phyloP scores from a whole-genome alignment of 257 asterid genomes.

The Verbascum thapsus region DNA sequence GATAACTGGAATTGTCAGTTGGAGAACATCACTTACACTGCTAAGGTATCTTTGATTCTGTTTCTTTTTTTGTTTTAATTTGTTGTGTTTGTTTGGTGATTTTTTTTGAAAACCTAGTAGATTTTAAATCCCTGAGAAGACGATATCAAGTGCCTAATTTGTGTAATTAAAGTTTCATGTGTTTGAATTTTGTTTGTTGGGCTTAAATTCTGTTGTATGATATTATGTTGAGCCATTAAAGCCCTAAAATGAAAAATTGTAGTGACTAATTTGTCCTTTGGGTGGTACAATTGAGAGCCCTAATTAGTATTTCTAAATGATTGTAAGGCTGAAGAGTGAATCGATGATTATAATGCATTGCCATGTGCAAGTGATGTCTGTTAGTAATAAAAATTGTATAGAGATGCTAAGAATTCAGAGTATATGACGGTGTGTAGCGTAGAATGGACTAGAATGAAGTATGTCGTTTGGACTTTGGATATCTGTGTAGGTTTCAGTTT shows the following conservation, averaged over 20 bases:
- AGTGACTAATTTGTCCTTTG: not conserved
- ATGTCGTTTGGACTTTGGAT: not conserved
- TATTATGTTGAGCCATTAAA: not conserved
- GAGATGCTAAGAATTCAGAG: not conserved
- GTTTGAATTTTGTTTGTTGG: too few relatives aligned
- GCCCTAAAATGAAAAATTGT: not conserved
- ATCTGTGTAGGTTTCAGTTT: not conserved
- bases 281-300: not conserved
- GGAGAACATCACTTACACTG: slow-evolving; percentile 58
- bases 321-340: not conserved
- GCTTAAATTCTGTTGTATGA: not conserved
- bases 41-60: slow-evolving; percentile 42
- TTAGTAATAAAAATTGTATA: not conserved
- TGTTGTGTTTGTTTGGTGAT: slow-evolving; percentile 6
- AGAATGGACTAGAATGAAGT: not conserved
- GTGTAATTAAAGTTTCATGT: too few relatives aligned
- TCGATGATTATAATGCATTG: not conserved
- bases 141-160: too few relatives aligned
- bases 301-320: not conserved
- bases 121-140: slow-evolving; percentile 28
- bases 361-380: not conserved
- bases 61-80: not conserved
- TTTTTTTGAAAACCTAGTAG: slow-evolving; percentile 19
- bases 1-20: slow-evolving; percentile 67
- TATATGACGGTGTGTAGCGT: not conserved